Base-by-base conservation (phyloP, 2,329 filamentous ascomycete species). In the Periconia macrospinosa region DNA sequence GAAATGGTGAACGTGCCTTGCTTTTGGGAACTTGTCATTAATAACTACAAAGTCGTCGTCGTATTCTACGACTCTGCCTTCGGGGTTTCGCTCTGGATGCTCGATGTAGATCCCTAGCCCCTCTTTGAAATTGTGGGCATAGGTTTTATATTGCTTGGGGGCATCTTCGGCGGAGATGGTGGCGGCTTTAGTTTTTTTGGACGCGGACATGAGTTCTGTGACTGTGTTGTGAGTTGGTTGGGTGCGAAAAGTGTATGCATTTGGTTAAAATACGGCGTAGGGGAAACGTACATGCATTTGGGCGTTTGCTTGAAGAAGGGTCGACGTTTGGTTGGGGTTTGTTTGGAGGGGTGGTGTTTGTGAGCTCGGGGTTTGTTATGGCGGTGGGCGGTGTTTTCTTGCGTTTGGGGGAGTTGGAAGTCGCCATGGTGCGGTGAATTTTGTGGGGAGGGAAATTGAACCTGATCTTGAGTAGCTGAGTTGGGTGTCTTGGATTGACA, bases 1-100 rank as follows among this genome's bases (percentile, higher is more conserved):
- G 33, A 13, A 14, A 37, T 37, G 11, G 11, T 6, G 17, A 14
- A 42, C 42, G 2, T 53, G 69, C 67, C 61, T 69, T 15, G 70
- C 85, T 74, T 97, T 99, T 9, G 94, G 92, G 69, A 86, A 99
- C 56, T 86, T 79, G 76, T 99, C 94, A 63, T 87, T 82, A 71
- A 97, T 90, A 18, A 86, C 83, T 47, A 92, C 89, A 60, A 88
- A 91, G 55, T 85, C 76, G n/a, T 83, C 79, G 59, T 85, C 84
- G 72, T 86, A 79, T 66, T 86, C 87, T 50, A 94, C 79, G 1
- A 92, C 83, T 9, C 82, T 76, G 23, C 78, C 80, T 6, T 80
- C 60, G 1, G 86, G 81, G 63, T 85, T 88, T 1, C 80, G 77
- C 33, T 82, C 78, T 0, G 90, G 90, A 49, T 84, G 74, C 8